A percentile compares a stretch with the other conserved stretches of the same genome.
Conservation (phyloP, 306 rosid species). For the Rosa rugosa region DNA sequence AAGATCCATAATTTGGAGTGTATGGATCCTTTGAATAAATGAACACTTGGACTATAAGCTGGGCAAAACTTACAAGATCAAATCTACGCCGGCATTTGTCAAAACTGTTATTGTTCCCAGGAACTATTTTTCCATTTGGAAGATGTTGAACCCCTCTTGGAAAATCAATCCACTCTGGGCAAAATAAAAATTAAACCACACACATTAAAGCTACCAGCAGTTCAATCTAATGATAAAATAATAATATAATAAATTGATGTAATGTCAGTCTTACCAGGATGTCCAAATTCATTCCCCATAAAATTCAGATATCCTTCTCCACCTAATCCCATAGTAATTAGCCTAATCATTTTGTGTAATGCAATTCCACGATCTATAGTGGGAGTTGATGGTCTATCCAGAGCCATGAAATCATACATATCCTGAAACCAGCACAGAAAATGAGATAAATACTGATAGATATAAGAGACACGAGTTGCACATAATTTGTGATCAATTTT, state of each 20-base stretch:
- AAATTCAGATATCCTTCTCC: constrained; percentile 98
- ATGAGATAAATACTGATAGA: constrained; percentile 8
- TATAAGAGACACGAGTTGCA: background rate
- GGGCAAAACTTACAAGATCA: constrained; percentile 69
- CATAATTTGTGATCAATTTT: background rate
- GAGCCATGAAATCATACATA: constrained; percentile 95
- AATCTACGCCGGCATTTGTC: constrained; percentile 98
- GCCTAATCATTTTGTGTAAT: constrained; percentile 98
- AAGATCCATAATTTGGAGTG: background rate
- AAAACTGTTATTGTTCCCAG: constrained; percentile 69
- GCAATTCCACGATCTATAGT: constrained; percentile 92
- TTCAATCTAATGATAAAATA: constrained; percentile 19
- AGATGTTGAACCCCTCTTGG: constrained; percentile 83
- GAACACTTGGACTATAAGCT: background rate
- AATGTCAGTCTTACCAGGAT: constrained; percentile 66
- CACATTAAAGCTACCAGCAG: background rate
- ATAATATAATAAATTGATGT: background rate
- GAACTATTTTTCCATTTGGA: constrained; percentile 55
- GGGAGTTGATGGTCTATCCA: constrained; percentile 85
- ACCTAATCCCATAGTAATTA: constrained; percentile 88
- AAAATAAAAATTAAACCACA: constrained; percentile 15
- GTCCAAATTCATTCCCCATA: constrained; percentile 99
- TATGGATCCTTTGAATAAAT: background rate
- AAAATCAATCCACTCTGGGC: constrained; percentile 97
- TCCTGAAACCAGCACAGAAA: constrained; percentile 59